These are phyloP conservation scores for Chytriomyces sp. DNA, from an alignment of 192 early-diverging fungal genomes.

Conservation along the genomic window DNA sequence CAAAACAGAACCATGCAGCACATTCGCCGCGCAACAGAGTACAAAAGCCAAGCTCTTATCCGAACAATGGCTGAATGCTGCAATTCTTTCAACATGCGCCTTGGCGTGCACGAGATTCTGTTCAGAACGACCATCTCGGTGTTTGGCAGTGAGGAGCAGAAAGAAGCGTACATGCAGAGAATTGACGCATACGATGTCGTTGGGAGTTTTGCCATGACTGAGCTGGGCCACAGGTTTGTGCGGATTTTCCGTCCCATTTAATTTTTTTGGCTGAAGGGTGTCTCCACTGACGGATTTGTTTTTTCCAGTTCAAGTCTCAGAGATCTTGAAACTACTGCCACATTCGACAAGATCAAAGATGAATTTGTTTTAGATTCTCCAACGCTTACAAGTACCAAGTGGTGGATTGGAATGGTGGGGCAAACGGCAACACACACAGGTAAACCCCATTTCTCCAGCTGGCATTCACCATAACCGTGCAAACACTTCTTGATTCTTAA, in stretches of 20 bases:
- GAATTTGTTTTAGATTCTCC: conserved; percentile 70
- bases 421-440: conserved; percentile 70
- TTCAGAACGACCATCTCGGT: conserved; percentile 61
- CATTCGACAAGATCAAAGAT: conserved; percentile 59
- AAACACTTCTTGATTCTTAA: not conserved
- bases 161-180: conserved; percentile 57
- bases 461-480: not conserved
- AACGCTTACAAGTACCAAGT: conserved; percentile 64
- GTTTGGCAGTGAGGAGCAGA: conserved; percentile 65
- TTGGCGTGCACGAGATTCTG: conserved; percentile 66
- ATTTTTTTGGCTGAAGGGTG: not conserved
- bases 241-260: not conserved
- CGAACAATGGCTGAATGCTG: conserved; percentile 55
- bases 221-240: conserved; percentile 58
- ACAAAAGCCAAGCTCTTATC: conserved; percentile 13
- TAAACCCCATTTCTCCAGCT: not conserved
- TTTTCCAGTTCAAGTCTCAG: conserved; percentile 50
- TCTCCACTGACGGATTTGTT: not conserved
- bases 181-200: conserved; percentile 59
- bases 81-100: conserved; percentile 63
- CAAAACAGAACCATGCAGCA: conserved; percentile 26
- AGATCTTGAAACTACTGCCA: conserved; percentile 71
- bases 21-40: conserved; percentile 12
- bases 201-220: conserved; percentile 75
- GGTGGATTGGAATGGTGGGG: conserved; percentile 72